Evolutionary conservation across 2,329 filamentous ascomycete species (phyloP).

Genomic region (Aspergillus intermedius): DNA sequence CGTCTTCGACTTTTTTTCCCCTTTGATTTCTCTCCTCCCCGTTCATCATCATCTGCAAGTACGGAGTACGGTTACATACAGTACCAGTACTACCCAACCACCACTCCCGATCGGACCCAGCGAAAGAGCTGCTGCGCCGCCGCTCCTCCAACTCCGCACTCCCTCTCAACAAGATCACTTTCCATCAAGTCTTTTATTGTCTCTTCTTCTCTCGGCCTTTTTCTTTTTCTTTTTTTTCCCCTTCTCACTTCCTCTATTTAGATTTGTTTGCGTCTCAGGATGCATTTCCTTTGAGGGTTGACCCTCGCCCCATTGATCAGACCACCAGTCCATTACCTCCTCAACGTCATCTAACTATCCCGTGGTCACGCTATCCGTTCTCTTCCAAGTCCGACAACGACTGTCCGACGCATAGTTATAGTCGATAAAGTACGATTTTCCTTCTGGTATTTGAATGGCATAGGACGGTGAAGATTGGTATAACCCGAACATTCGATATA

Average conservation of each 20-base stretch:
- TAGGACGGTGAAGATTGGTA: too few relatives aligned
- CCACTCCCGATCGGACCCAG: too few relatives aligned
- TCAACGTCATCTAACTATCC: conserved; percentile 20
- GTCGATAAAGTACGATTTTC: background rate
- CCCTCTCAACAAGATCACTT: background rate
- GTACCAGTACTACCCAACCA: too few relatives aligned
- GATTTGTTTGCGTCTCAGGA: conserved; percentile 12
- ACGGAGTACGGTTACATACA: too few relatives aligned
- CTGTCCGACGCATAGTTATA: conserved; percentile 6
- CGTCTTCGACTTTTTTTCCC: conserved; percentile 10
- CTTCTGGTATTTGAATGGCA: background rate
- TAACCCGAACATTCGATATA: background rate
- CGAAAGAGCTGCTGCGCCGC: too few relatives aligned
- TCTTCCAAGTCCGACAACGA: conserved; percentile 11
- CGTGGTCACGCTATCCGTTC: conserved; percentile 25
- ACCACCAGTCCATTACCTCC: conserved; percentile 17
- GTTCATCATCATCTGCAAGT: background rate
- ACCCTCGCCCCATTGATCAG: conserved; percentile 13
- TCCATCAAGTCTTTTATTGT: conserved; percentile 2
- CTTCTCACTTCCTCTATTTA: conserved; percentile 1
- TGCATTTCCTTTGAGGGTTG: conserved; percentile 23
- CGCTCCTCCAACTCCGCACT: background rate
- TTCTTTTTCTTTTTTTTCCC: background rate
- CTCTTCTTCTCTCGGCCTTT: conserved; percentile 6
- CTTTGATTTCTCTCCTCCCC: conserved; percentile 3